Base-by-base conservation (phyloP, 208 protist species). In the Leishmania major region DNA sequence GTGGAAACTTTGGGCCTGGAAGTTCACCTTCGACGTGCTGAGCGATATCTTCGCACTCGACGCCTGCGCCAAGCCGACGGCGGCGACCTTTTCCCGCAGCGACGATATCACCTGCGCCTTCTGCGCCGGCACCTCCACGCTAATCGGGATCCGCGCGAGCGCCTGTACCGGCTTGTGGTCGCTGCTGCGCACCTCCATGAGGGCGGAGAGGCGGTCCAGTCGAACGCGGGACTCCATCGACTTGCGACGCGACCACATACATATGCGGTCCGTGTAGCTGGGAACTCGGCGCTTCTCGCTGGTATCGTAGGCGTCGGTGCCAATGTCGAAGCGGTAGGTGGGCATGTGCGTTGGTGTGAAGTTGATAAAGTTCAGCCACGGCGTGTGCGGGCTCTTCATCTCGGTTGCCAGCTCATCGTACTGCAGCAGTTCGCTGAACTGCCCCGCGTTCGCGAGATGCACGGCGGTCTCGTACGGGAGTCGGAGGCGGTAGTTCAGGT, bases 401-500 rank as follows among this genome's bases (percentile, higher is more conserved):
- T 97, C 91, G 11, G 71, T 47, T n/a, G 78, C 67, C 72, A 98
- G 90, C 83, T 98, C 93, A 83, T 98, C 96, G 76, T 96, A 84
- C 73, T 88, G 35, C 25, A 98, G 85, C 55, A 98, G 85, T 70
- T 88, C 78, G 5, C 31, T 51, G 45, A 89, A 75, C 47, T 92
- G 84, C 31, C 87, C 78, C 2, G 74, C 71, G 37, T 35, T 71
- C 31, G 87, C 87, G 22, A 94, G 72, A 47, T 82, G 78, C 47
- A 98, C 82, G 19, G 92, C 89, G n/a, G 83, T 73, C 53, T 97
- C 91, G 83, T 97, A 97, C 64, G 88, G 83, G 53, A 97, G 80
- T 69, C 92, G 85, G 35, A 98, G 71, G 25, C 96, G 90, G 82
- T 99, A 99, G 90, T 99, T 99, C 40, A 99, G 83, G 87, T 99